Percentiles rank a stretch among this genome's conserved stretches.
phyloP scores from a whole-genome alignment of 192 early-diverging fungal species.

The Backusella tuberculispora region DNA sequence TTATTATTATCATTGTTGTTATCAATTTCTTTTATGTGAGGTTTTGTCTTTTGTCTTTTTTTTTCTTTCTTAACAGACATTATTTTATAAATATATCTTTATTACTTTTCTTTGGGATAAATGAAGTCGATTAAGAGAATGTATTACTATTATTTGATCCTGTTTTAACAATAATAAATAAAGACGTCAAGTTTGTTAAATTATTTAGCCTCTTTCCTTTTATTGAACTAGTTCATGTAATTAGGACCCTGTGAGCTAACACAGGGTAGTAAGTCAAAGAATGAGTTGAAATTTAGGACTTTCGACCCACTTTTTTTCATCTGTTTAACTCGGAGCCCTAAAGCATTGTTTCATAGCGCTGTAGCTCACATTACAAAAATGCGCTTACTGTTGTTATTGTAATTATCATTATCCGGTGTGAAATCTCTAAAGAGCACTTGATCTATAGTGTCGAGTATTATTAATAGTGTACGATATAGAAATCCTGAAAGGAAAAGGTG shows the following conservation, averaged over 20 bases:
- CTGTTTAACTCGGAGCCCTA: background rate
- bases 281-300: background rate
- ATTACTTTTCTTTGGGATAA: background rate
- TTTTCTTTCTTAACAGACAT: background rate
- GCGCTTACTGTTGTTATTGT: background rate
- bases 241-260: background rate
- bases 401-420: background rate
- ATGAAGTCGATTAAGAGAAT: background rate
- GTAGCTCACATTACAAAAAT: background rate
- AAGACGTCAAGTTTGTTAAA: background rate
- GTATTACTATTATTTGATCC: background rate
- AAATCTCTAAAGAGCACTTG: background rate
- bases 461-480: background rate
- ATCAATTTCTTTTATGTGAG: background rate
- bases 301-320: background rate
- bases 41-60: background rate
- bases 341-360: background rate
- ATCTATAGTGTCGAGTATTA: background rate
- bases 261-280: background rate
- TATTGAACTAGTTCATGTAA: background rate
- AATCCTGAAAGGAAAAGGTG: background rate
- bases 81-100: background rate
- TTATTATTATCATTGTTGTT: background rate
- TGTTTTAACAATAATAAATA: background rate
- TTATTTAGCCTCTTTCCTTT: background rate